Evolutionary conservation across 352 stramenopile species (phyloP).

Genomic region (Globisporangium middletonii): DNA sequence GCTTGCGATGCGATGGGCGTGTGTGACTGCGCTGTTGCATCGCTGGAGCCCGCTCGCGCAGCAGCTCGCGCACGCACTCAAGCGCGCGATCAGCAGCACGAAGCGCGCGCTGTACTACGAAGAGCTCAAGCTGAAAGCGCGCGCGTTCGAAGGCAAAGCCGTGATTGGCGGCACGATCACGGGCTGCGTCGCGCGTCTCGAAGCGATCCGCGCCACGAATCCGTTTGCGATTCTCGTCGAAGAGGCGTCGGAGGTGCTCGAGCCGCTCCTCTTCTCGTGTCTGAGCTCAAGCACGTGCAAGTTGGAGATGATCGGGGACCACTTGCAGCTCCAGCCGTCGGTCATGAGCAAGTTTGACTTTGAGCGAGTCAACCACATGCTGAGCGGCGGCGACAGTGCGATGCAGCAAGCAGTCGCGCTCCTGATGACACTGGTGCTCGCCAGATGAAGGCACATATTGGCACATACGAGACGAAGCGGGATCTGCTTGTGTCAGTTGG

Average conservation of each 20-base stretch:
- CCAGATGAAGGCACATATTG: too few relatives aligned
- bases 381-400: not conserved
- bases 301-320: conserved; percentile 87
- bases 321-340: conserved; percentile 79
- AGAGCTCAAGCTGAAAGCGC: conserved; percentile 54
- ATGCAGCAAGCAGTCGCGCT: conserved; percentile 13
- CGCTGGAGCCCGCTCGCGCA: conserved; percentile 17
- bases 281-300: conserved; percentile 80
- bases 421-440: conserved; percentile 12
- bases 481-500: too few relatives aligned
- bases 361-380: conserved; percentile 19
- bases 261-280: conserved; percentile 83
- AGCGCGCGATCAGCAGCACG: conserved; percentile 7
- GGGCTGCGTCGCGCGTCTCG: conserved; percentile 75
- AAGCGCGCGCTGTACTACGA: conserved; percentile 59
- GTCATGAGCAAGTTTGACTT: conserved; percentile 86
- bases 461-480: too few relatives aligned
- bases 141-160: conserved; percentile 77
- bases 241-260: conserved; percentile 84
- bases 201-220: conserved; percentile 77
- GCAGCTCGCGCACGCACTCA: conserved; percentile 1
- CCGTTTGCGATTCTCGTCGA: conserved; percentile 85
- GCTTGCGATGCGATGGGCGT: conserved; percentile 49
- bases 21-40: conserved; percentile 25
- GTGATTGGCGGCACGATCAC: conserved; percentile 87